Base-by-base conservation (phyloP, 2,329 filamentous ascomycete genomes). In the Microsporum canis region DNA sequence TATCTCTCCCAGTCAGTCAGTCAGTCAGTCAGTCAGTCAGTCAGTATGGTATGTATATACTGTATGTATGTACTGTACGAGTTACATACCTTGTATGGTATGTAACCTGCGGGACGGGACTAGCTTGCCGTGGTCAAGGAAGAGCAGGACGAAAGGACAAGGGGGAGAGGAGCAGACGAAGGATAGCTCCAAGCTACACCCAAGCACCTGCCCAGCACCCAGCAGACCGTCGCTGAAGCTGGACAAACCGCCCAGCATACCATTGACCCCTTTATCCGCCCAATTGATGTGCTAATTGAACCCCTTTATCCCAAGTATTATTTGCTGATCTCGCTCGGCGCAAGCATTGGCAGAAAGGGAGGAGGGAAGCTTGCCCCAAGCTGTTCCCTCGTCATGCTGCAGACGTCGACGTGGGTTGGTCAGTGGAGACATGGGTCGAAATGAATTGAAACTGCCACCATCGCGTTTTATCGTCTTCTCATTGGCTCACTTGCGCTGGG, bases 21-120 rank as follows among this genome's bases (percentile, higher is more conserved):
- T n/a, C n/a, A n/a, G n/a, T n/a, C n/a, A n/a, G n/a, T n/a, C n/a
- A n/a, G n/a, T n/a, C n/a, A n/a, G n/a, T n/a, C n/a, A n/a, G n/a
- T n/a, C n/a, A n/a, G n/a, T n/a, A 43, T n/a, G 36, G 41, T 43
- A 43, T 27, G 43, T 47, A 47, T 29, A 17, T 23, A 47, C 14
- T 7, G 41, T 45, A 33, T 33, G 29, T 27, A 53, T 10, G 29
- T 51, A 53, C 12, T 14, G 39, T 43, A 43, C n/a, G 39, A 27
- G 27, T 14, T 12, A 29, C 23, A 6, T 33, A 14, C 29, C 29
- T 43, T 14, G 39, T 43, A 12, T 17, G 39, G 27, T 33, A 31
- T 34, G 51, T 55, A 55, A 31, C 51, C 23, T 55, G 51, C 51
- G 33, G 51, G 51, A 55, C 51, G 51, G 51, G 51, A 55, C 51